A percentile compares a stretch with the other conserved stretches of the same genome.
Conservation (phyloP, 2,329 filamentous ascomycete species). For the Penicillium sp. region DNA sequence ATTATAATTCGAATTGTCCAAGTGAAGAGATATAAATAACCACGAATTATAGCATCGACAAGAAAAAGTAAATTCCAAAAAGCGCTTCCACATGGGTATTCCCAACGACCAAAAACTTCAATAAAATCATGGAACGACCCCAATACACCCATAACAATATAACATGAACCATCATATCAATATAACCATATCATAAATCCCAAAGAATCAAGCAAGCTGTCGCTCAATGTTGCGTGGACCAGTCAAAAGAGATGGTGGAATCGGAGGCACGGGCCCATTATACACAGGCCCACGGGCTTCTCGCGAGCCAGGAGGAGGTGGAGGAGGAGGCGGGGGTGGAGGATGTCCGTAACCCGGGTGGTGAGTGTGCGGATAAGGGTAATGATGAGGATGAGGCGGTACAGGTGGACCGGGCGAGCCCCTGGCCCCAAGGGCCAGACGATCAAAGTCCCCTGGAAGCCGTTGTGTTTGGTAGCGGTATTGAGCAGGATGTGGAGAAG, state of each 20-base stretch:
- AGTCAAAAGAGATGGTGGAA: constrained; percentile 21
- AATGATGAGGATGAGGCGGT: constrained; percentile 15
- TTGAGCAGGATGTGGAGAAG: constrained; percentile 8
- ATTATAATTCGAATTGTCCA: not conserved
- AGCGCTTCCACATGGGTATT: constrained; percentile 12
- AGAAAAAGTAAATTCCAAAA: constrained; percentile 1
- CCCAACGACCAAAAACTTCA: constrained; percentile 1
- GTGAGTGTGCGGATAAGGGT: constrained; percentile 1
- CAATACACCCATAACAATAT: not conserved
- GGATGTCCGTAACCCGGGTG: not conserved
- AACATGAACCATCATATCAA: not conserved
- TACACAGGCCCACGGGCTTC: constrained; percentile 17
- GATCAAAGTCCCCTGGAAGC: constrained; percentile 20
- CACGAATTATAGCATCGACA: not conserved
- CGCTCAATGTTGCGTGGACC: constrained; percentile 39
- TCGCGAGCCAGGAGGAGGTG: constrained; percentile 18
- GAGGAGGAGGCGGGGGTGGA: constrained; percentile 2
- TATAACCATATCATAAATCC: not conserved
- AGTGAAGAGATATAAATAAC: not conserved
- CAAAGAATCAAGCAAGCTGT: constrained; percentile 35
- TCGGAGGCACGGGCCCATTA: constrained; percentile 19
- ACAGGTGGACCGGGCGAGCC: constrained; percentile 10
- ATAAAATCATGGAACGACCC: constrained; percentile 1
- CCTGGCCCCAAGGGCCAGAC: constrained; percentile 14
- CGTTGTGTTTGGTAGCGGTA: constrained; percentile 23